Percentiles rank a stretch among this genome's conserved stretches.
phyloP scores from a whole-genome alignment of 306 rosid genomes.

The Herpetospermum pedunculosum region DNA sequence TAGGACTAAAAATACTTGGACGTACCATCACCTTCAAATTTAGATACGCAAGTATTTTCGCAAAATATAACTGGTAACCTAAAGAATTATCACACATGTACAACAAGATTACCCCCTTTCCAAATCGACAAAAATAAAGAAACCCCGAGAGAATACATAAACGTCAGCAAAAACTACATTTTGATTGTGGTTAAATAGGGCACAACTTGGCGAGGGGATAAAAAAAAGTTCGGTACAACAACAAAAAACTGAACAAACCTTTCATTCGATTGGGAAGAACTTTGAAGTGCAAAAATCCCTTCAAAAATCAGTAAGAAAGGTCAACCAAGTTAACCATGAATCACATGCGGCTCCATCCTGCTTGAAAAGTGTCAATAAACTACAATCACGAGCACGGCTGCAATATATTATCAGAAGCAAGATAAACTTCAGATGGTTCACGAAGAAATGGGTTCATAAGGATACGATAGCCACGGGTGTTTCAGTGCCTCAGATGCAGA shows the following conservation, averaged over 20 bases:
- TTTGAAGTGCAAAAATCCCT: conserved; percentile 31
- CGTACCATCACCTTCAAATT: conserved; percentile 16
- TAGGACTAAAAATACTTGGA: neutral
- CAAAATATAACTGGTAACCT: conserved; percentile 51
- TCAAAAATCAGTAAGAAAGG: conserved; percentile 31
- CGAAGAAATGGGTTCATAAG: conserved; percentile 93
- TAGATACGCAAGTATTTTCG: conserved; percentile 18
- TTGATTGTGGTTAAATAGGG: conserved; percentile 35
- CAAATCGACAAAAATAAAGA: conserved; percentile 25
- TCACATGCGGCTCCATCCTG: conserved; percentile 27
- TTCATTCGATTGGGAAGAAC: conserved; percentile 34
- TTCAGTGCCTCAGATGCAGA: conserved; percentile 86
- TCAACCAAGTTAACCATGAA: conserved; percentile 19
- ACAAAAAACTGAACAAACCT: conserved; percentile 39
- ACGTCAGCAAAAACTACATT: conserved; percentile 43
- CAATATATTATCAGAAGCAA: conserved; percentile 5
- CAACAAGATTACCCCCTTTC: conserved; percentile 45
- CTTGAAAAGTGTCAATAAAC: conserved; percentile 18
- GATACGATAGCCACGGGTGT: conserved; percentile 96
- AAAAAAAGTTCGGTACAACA: conserved; percentile 27
- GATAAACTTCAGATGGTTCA: conserved; percentile 26
- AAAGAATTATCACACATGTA: conserved; percentile 73
- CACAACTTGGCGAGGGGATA: conserved; percentile 31
- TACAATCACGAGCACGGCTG: conserved; percentile 9
- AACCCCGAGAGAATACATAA: conserved; percentile 37